A percentile compares a stretch with the other conserved stretches of the same genome.
Evolutionary conservation across 2,329 filamentous ascomycete genomes (phyloP).

Genomic region (Penicillium psychrosexuale): DNA sequence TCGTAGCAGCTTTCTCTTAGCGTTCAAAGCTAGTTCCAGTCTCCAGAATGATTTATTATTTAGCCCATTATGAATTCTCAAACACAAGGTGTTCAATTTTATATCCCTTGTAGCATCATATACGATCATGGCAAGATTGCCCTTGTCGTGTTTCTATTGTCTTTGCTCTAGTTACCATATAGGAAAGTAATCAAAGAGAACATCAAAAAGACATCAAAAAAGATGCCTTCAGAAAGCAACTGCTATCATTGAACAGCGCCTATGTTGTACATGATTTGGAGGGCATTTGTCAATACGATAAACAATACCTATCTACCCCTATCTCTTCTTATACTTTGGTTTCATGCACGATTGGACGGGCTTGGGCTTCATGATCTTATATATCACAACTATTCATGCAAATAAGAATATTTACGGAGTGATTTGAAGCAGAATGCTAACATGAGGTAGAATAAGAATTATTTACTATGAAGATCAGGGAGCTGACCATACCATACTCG

Average conservation of each 20-base stretch:
- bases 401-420: background rate
- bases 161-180: no score
- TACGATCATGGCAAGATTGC: no score
- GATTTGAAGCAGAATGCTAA: background rate
- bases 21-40: background rate
- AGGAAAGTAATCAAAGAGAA: background rate
- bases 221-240: no score
- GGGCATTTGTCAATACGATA: background rate
- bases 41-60: background rate
- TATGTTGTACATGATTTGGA: background rate
- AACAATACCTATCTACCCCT: background rate
- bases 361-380: no score
- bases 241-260: background rate
- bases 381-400: background rate
- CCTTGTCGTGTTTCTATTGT: no score
- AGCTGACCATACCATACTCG: conserved; percentile 1
- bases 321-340: no score
- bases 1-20: background rate
- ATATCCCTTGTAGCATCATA: no score
- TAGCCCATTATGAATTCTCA: background rate
- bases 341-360: no score
- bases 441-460: background rate
- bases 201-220: background rate
- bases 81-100: no score
- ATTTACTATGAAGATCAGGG: no score